Conservation (phyloP, 2,329 filamentous ascomycete species). For the Raffaelea ambrosiae region DNA sequence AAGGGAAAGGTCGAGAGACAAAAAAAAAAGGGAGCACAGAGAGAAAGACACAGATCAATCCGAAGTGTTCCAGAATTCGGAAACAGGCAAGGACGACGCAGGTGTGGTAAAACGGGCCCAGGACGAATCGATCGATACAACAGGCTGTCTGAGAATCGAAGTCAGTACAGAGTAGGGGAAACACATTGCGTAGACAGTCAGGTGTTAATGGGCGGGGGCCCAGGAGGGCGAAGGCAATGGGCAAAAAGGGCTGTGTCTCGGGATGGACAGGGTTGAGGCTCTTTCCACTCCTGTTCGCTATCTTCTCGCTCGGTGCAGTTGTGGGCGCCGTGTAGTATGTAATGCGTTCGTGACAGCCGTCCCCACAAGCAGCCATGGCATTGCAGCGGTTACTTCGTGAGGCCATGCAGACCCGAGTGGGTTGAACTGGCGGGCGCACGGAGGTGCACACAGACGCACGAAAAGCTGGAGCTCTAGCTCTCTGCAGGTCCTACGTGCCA, state of each 20-base stretch:
- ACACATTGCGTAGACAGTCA: slow-evolving; percentile 1
- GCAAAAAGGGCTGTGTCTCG: too few species aligned
- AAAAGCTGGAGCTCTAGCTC: too few species aligned
- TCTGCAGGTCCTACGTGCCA: too few species aligned
- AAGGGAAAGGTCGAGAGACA: background rate
- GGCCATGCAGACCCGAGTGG: too few species aligned
- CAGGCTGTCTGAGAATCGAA: slow-evolving; percentile 5
- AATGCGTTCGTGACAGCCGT: background rate
- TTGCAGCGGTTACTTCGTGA: too few species aligned
- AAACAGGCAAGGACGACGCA: background rate
- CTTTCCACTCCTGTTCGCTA: too few species aligned
- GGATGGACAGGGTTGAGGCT: too few species aligned
- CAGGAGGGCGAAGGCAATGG: background rate
- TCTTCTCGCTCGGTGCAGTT: too few species aligned
- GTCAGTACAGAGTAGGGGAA: background rate
- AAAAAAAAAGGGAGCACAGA: background rate
- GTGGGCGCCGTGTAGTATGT: background rate
- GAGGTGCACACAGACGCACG: too few species aligned
- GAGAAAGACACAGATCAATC: slow-evolving; percentile 2
- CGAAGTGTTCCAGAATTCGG: slow-evolving; percentile 9
- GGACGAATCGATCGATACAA: slow-evolving; percentile 1
- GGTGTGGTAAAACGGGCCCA: background rate
- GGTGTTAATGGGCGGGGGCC: slow-evolving; percentile 9
- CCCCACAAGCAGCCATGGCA: too few species aligned
- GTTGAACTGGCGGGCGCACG: too few species aligned